These are phyloP conservation scores for Hydnomerulius pinastri DNA, from an alignment of 768 basidiomycete genomes.

Conservation along the genomic window DNA sequence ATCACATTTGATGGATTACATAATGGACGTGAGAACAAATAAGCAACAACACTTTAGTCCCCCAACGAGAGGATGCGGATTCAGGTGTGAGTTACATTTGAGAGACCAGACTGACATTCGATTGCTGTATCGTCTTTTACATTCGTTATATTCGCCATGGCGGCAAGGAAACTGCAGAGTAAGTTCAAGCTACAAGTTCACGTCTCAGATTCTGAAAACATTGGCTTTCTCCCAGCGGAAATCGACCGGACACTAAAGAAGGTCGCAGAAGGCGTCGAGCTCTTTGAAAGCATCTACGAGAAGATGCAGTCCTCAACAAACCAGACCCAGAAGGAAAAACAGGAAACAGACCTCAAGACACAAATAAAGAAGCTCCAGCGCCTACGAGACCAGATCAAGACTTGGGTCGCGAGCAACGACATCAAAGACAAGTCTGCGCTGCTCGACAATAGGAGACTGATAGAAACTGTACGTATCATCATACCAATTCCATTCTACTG, in stretches of 20 bases:
- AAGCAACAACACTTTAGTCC: conserved; percentile 6
- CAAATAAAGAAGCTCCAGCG: conserved; percentile 97
- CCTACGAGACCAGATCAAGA: conserved; percentile 85
- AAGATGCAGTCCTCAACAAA: conserved; percentile 97
- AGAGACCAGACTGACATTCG: conserved; percentile 6
- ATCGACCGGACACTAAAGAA: conserved; percentile 99
- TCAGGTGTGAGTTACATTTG: neutral
- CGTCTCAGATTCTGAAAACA: neutral
- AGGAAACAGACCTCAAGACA: conserved; percentile 92
- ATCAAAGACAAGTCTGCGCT: conserved; percentile 97
- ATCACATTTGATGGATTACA: too few species aligned
- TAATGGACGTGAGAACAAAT: conserved; percentile 16
- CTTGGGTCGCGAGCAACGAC: conserved; percentile 96
- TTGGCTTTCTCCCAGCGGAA: conserved; percentile 65
- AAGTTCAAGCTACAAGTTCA: conserved; percentile 14
- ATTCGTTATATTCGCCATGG: conserved; percentile 56
- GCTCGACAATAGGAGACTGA: conserved; percentile 91
- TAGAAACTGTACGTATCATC: conserved; percentile 81
- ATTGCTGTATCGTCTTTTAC: conserved; percentile 4
- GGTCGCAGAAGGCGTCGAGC: conserved; percentile 92
- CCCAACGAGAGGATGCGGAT: neutral
- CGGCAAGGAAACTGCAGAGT: conserved; percentile 91
- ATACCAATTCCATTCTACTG: neutral
- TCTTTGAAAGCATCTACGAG: conserved; percentile 94
- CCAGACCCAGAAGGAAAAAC: conserved; percentile 98